phyloP scores from a whole-genome alignment of 2,329 filamentous ascomycete species.

The Paraphaeosphaeria sporulosa region DNA sequence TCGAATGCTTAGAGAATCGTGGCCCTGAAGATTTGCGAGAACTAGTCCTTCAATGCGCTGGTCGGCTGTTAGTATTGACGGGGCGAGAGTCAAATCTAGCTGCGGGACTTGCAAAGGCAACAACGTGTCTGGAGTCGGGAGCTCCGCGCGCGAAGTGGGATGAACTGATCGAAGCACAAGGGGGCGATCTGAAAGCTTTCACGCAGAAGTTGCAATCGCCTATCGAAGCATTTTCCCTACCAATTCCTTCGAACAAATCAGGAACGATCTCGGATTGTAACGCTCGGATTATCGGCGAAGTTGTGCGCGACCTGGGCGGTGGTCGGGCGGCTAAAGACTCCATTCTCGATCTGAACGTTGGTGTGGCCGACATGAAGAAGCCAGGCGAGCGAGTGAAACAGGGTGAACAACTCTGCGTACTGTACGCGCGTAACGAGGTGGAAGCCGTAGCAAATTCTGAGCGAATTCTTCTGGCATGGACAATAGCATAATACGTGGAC shows the following conservation, averaged over 20 bases:
- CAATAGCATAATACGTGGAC: background rate
- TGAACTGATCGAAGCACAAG: constrained; percentile 2
- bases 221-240: background rate
- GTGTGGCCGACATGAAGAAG: constrained; percentile 1
- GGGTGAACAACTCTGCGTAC: background rate
- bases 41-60: background rate
- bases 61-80: background rate
- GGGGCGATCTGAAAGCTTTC: background rate
- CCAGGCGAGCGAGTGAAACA: background rate
- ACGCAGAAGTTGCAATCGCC: constrained; percentile 1
- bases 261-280: background rate
- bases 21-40: background rate
- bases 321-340: background rate
- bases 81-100: background rate
- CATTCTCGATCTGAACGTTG: constrained; percentile 1
- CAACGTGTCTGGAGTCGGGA: background rate
- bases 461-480: background rate
- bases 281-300: background rate
- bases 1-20: background rate
- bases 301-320: constrained; percentile 1
- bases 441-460: background rate
- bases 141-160: background rate
- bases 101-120: background rate
- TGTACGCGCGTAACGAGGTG: background rate
- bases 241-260: background rate